Evolutionary conservation across 352 stramenopile species (phyloP).

Genomic region (Globisporangium okanoganense): DNA sequence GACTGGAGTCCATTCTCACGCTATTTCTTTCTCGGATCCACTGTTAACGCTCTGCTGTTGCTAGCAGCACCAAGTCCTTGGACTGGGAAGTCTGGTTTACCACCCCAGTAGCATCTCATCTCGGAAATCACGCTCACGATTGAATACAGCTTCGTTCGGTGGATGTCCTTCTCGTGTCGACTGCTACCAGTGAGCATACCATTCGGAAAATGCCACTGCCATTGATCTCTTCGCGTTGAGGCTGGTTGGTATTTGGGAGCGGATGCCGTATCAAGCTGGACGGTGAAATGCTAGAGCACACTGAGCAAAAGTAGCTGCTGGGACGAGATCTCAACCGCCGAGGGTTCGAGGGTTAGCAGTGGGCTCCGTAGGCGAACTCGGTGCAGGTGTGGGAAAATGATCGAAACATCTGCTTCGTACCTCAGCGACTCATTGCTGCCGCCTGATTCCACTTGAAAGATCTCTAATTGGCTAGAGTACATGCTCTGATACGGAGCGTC

Average conservation of each 20-base stretch:
- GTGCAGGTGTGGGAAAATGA: not conserved
- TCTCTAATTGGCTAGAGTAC: not conserved
- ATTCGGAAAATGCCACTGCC: not conserved
- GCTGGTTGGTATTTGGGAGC: conserved; percentile 1
- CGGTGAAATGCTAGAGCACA: conserved; percentile 20
- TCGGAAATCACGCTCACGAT: conserved; percentile 29
- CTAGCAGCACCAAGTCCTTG: conserved; percentile 9
- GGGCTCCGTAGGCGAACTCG: not conserved
- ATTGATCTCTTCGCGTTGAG: conserved; percentile 2
- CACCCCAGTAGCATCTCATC: conserved; percentile 30
- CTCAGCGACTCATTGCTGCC: conserved; percentile 2
- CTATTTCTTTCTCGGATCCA: not conserved
- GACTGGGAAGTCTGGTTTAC: conserved; percentile 11
- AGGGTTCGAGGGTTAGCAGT: not conserved
- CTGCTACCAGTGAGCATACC: not conserved
- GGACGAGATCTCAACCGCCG: not conserved
- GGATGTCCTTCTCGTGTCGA: conserved; percentile 17
- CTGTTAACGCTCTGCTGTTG: not conserved
- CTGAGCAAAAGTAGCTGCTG: conserved; percentile 8
- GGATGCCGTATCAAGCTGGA: conserved; percentile 22
- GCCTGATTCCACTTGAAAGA: conserved; percentile 9
- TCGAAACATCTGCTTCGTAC: not conserved
- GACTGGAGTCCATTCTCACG: not conserved
- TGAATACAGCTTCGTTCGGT: conserved; percentile 31
- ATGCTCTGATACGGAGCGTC: not conserved